These are phyloP conservation scores for Kalanchoe fedtschenkoi DNA, from an alignment of 164 flowering plant genomes.

Conservation along the genomic window DNA sequence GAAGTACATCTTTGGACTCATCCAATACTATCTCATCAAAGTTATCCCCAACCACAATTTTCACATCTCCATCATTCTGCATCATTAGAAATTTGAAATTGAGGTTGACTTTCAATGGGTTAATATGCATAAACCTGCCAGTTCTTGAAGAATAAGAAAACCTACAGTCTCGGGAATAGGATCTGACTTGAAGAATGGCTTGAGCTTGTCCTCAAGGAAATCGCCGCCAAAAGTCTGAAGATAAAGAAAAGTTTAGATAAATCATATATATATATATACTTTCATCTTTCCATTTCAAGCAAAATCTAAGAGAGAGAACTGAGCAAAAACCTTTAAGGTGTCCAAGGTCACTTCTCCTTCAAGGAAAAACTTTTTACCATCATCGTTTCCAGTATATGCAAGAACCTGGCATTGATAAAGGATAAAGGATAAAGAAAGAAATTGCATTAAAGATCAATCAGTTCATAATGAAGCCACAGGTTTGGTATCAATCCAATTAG, in stretches of 20 bases:
- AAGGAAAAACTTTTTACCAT: constrained; percentile 49
- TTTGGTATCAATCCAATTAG: background rate
- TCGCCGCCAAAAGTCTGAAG: constrained; percentile 60
- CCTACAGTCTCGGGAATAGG: constrained; percentile 73
- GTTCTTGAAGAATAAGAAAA: background rate
- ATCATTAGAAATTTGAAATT: background rate
- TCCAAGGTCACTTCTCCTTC: constrained; percentile 58
- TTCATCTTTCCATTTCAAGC: background rate
- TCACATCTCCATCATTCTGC: constrained; percentile 88
- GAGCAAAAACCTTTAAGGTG: constrained; percentile 49
- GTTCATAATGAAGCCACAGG: background rate
- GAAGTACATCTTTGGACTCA: constrained; percentile 97
- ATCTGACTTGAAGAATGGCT: constrained; percentile 87
- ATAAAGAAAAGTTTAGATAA: background rate
- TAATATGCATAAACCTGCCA: background rate
- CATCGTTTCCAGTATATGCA: constrained; percentile 71
- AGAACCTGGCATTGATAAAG: constrained; percentile 33
- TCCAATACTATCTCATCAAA: constrained; percentile 92
- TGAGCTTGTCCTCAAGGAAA: constrained; percentile 76
- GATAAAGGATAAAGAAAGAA: background rate
- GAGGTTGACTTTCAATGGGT: background rate
- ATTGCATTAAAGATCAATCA: background rate
- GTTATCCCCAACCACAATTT: constrained; percentile 80
- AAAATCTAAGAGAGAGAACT: background rate
- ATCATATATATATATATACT: background rate